Evolutionary conservation across 1,284 basidiomycete genomes (phyloP).

Genomic region (Lignosus rhinocerotis): DNA sequence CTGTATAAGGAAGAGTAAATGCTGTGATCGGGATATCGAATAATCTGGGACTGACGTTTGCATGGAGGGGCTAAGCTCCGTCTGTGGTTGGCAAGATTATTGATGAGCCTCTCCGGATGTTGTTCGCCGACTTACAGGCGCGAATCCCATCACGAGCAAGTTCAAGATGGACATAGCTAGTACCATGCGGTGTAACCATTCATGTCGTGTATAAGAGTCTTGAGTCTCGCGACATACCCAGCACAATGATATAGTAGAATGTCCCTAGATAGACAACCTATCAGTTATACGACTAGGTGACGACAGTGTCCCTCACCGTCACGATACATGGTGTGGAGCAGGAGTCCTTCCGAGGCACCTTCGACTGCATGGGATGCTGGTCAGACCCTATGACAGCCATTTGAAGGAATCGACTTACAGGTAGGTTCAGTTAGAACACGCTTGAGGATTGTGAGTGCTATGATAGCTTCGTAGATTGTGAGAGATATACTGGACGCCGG

Average conservation of each 20-base stretch:
- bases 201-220: not conserved
- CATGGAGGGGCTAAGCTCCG: not conserved
- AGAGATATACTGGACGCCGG: not conserved
- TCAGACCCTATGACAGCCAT: too few relatives aligned
- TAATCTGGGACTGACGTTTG: not conserved
- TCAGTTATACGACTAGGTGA: too few relatives aligned
- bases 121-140: not conserved
- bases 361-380: not conserved
- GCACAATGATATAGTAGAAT: not conserved
- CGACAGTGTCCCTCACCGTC: not conserved
- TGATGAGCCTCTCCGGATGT: not conserved
- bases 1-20: not conserved
- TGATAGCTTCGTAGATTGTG: not conserved
- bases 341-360: not conserved
- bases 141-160: not conserved
- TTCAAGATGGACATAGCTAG: slow-evolving; percentile 1
- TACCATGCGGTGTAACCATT: not conserved
- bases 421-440: not conserved
- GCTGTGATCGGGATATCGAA: not conserved
- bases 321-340: slow-evolving; percentile 6
- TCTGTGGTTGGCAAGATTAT: not conserved
- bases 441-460: not conserved
- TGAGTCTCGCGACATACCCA: not conserved
- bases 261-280: not conserved
- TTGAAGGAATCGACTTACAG: not conserved